A percentile compares a stretch with the other conserved stretches of the same genome.
phyloP scores from a whole-genome alignment of 2,329 filamentous ascomycete species.

The Fusarium torreyae region DNA sequence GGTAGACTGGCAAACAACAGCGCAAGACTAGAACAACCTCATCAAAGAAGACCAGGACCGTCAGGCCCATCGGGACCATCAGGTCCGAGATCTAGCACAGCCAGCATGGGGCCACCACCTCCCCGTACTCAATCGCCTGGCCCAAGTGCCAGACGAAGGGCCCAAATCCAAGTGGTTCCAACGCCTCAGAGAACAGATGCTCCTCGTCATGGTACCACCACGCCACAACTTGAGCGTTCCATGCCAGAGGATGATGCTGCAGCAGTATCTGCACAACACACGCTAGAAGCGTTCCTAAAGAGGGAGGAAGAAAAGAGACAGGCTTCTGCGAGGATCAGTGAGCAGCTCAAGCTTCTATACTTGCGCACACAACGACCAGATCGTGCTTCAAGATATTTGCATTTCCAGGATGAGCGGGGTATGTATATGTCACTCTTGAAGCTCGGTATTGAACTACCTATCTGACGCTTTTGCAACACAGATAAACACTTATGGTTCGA shows the following conservation, averaged over 20 bases:
- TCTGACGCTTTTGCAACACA: too few species aligned
- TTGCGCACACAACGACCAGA: constrained; percentile 7
- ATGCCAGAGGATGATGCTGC: background rate
- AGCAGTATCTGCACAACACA: background rate
- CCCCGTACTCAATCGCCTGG: background rate
- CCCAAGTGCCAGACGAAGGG: background rate
- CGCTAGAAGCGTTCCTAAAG: background rate
- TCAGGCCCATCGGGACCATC: background rate
- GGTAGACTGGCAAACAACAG: background rate
- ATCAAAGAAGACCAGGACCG: background rate
- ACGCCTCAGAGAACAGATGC: background rate
- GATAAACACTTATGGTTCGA: constrained; percentile 3
- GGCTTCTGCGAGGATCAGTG: background rate
- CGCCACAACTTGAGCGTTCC: background rate
- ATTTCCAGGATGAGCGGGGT: background rate
- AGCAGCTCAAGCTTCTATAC: constrained; percentile 12
- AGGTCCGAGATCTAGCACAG: background rate
- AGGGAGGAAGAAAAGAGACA: constrained; percentile 8
- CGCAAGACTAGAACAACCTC: background rate
- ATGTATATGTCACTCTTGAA: background rate
- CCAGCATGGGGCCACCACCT: constrained; percentile 13
- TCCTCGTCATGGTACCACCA: background rate
- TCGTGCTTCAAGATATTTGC: background rate
- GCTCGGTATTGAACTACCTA: too few species aligned
- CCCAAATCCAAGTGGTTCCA: background rate